phyloP scores from a whole-genome alignment of 2,329 filamentous ascomycete species.

The Immersiporthe knoxdaviesiana region DNA sequence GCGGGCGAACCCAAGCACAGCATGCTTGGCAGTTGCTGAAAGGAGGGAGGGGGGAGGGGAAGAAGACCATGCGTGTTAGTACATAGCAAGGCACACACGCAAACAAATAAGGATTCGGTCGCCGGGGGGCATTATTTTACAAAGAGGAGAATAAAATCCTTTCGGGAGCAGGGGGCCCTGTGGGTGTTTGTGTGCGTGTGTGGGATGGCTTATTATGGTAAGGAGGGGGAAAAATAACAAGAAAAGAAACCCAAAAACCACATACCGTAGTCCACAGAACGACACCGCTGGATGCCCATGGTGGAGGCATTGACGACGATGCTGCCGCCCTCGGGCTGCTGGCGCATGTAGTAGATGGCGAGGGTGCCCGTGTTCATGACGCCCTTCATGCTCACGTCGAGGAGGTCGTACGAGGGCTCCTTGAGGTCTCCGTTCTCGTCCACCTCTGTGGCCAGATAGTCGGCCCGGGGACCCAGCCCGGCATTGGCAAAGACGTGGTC shows the following conservation, averaged over 20 bases:
- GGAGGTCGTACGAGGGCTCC: slow-evolving; percentile 45
- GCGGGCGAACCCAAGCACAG: slow-evolving; percentile 56
- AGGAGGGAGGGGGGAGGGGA: too few relatives aligned
- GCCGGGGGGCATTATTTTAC: neutral
- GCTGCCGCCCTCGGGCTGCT: slow-evolving; percentile 51
- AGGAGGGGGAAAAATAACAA: too few relatives aligned
- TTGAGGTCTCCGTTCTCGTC: slow-evolving; percentile 53
- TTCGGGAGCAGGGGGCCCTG: neutral
- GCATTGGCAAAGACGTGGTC: slow-evolving; percentile 76
- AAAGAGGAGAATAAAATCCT: neutral
- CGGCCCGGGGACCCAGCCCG: slow-evolving; percentile 51
- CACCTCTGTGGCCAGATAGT: slow-evolving; percentile 51
- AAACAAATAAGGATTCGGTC: slow-evolving; percentile 9
- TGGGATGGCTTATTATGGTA: neutral
- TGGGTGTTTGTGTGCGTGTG: too few relatives aligned
- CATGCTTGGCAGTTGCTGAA: slow-evolving; percentile 56
- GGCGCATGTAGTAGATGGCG: slow-evolving; percentile 54
- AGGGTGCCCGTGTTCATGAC: slow-evolving; percentile 54
- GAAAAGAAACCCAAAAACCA: neutral
- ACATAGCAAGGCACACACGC: too few relatives aligned
- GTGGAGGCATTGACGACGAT: slow-evolving; percentile 58
- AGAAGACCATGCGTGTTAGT: slow-evolving; percentile 1
- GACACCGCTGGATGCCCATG: slow-evolving; percentile 54
- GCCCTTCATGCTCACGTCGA: slow-evolving; percentile 56
- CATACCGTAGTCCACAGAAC: slow-evolving; percentile 54